Evolutionary conservation across 2,329 filamentous ascomycete genomes (phyloP), one percentile per base, ranked within the genome.

Genomic region (Phyllosticta ampelicida): DNA sequence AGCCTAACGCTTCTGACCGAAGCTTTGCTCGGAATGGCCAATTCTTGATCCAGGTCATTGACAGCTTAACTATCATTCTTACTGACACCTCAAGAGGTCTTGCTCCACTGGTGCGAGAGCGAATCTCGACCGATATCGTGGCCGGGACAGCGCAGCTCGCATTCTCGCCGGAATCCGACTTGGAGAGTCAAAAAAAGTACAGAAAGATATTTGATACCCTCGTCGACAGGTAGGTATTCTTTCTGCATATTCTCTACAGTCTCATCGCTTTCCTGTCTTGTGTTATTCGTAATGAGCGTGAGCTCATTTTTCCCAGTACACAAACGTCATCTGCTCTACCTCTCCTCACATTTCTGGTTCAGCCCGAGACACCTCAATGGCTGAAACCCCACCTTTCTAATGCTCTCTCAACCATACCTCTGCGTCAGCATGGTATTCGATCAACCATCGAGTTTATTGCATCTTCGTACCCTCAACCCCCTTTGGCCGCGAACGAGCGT

Each of bases 361-460:
- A 30, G 21, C 53, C 57, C 9, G 10, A 78, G 78, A 58, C 76
- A 80, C 16, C 83, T 10, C 63, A 70, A 67, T 86, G 83, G 82
- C 74, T 88, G n/a, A 80, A 79, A 50, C 63, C 76, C 18, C 76
- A 77, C 49, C 67, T 89, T 1, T 75, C 85, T 63, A 76, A 76
- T 59, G 75, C 80, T 11, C 75, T 89, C 51, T 82, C 84, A 1
- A 67, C 76, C 11, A 66, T 89, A 9, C 86, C 86, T 1, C 74
- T 87, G 23, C 77, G 85, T 3, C 71, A 74, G 2, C 78, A 82
- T 61, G 86, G 86, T 18, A 83, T 89, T 13, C 79, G 86, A 30
- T 79, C 82, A 23, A 86, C 83, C 0, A 75, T 89, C 61, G 86
- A 89, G 65, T 89, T 89, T 65, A 77, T 89, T 36, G 86, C 87